Conservation (phyloP, 139 green algal species). For the Closterium sp. region DNA sequence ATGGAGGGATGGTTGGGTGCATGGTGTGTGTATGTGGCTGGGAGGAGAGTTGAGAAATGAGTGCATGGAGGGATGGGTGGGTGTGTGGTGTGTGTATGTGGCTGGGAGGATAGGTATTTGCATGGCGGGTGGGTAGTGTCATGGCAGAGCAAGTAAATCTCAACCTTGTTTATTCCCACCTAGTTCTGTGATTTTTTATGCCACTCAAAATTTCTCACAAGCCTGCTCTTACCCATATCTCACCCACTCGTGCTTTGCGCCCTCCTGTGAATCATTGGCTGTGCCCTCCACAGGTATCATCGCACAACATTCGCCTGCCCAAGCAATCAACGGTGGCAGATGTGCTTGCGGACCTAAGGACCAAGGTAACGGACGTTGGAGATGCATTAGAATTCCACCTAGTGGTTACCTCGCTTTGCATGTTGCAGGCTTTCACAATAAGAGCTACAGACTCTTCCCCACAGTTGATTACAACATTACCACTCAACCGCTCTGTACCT, state of each 20-base stretch:
- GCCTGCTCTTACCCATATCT: too few relatives aligned
- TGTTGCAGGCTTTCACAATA: conserved; percentile 78
- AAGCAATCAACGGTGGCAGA: conserved; percentile 69
- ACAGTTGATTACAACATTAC: neutral
- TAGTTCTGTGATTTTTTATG: too few relatives aligned
- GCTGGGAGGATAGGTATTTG: too few relatives aligned
- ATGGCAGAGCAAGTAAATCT: too few relatives aligned
- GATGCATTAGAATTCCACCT: neutral
- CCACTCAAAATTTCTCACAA: too few relatives aligned
- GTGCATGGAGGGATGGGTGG: too few relatives aligned
- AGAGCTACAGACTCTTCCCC: conserved; percentile 71
- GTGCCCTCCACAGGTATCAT: conserved; percentile 20
- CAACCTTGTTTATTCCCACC: too few relatives aligned
- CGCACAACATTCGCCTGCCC: conserved; percentile 72
- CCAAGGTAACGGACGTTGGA: conserved; percentile 3
- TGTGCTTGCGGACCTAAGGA: conserved; percentile 62
- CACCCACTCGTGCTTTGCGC: neutral
- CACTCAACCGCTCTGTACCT: neutral
- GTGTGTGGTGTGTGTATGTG: too few relatives aligned
- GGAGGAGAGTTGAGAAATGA: too few relatives aligned
- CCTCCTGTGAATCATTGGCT: neutral
- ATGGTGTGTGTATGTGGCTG: too few relatives aligned
- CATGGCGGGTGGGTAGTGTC: too few relatives aligned
- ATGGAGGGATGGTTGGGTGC: too few relatives aligned
- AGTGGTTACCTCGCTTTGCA: conserved; percentile 40